Evolutionary conservation across 345 rosid genomes (phyloP), one percentile per base, ranked within the genome.

Genomic region (Salix udensis): DNA sequence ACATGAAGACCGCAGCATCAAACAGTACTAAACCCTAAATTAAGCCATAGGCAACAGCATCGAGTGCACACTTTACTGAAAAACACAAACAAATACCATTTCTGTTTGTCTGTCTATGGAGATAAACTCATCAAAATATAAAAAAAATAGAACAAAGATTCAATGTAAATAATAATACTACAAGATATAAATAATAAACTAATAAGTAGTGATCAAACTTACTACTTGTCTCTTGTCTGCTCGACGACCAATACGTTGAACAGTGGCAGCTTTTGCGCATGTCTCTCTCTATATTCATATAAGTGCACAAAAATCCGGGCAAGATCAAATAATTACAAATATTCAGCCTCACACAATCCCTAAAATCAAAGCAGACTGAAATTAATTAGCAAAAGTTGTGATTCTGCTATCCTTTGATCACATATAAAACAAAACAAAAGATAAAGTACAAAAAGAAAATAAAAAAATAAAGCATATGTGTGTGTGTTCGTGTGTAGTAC

Each of bases 211-310:
- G 83, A 81, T 82, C 83, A 82, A 81, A 84, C 83, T 84, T 81
- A 79, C 89, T 77, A 82, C 71, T 85, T 86, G 91, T 87, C 86
- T 88, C 71, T 85, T 86, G 89, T 87, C 85, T 88, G 86, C 89
- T 77, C 88, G 88, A 84, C 79, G 83, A 87, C 88, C 93, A 82
- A 85, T 84, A 86, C 82, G 84, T 91, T 91, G 87, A 88, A 87
- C 79, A 87, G 89, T 89, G 92, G 90, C 89, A 84, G 90, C 93
- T 91, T 91, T 91, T 87, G 77, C 86, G 88, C 87, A 82, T 85
- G 84, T 86, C 87, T 82, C 60, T 31, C 52, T 53, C 48, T 75
- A 72, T 13, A 50, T 50, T 1, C 19, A 18, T 46, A 14, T 48
- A 15, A 1, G 8, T 67, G 88, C 89, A 83, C 89, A 81, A 88